Evolutionary conservation across 129 eudicot genomes (phyloP), one percentile per base, ranked within the genome.

Genomic region (Lonicera japonica): DNA sequence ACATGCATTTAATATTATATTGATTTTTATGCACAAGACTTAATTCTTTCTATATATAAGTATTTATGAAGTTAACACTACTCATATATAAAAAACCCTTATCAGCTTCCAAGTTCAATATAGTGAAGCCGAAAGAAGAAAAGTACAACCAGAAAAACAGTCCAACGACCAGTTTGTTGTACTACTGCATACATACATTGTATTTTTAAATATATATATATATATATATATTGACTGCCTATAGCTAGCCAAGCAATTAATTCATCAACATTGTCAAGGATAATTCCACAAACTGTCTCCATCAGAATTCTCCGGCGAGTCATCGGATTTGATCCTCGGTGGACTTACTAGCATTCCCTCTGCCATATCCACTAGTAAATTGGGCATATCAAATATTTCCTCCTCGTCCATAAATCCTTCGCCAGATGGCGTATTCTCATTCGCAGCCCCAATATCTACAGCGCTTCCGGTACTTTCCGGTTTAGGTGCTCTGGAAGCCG

Each of bases 291-390:
- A 72, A 63, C 48, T 68, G 21, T 76, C 84, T 34, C 72, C 79
- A 25, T 64, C 72, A 1, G 79, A 20, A n/a, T 57, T 68, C 20
- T 67, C 77, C 9, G 74, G 82, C 14, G 85, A 76, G 12, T 68
- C 67, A 8, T 48, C 63, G 5, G 77, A 15, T 10, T 68, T 43
- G 66, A 79, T 61, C 74, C 95, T 71, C 21, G 95, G 95, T 0
- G 95, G 95, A 63, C 95, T 86, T 11, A 86, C 55, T 36, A 86
- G 65, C 95, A 86, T 82, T 25, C 89, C 95, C 65, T 77, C 89
- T 13, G 95, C 95, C 95, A 86, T 86, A 20, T 65, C 82, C 50
- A 57, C 66, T 51, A 79, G 70, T 71, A 86, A 53, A 43, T 82
- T 82, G 11, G 95, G 95, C 89, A 80, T 79, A 61, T 75, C 78